A percentile compares a stretch with the other conserved stretches of the same genome.
Evolutionary conservation across 352 stramenopile genomes (phyloP).

Genomic region (Pythium utonaiense): DNA sequence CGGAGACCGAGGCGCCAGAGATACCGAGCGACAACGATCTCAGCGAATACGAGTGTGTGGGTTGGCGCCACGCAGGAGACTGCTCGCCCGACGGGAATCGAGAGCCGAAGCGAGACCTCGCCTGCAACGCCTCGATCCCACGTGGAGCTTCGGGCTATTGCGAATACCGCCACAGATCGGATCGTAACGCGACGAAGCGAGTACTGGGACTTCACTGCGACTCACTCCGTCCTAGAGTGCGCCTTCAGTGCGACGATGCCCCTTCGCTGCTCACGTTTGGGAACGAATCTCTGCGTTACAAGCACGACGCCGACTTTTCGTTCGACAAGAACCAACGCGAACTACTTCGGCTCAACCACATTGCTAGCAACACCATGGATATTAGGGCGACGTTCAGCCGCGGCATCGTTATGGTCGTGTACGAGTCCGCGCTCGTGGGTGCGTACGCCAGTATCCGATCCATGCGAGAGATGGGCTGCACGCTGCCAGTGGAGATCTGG

Average conservation of each 20-base stretch:
- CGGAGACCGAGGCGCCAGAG: too few relatives aligned
- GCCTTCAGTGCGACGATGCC: slow-evolving; percentile 8
- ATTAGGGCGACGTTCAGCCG: not conserved
- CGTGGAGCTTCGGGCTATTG: slow-evolving; percentile 18
- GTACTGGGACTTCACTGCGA: slow-evolving; percentile 21
- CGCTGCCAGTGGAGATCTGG: slow-evolving; percentile 69
- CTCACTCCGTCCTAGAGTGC: not conserved
- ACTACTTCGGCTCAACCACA: not conserved
- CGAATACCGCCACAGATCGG: slow-evolving; percentile 9
- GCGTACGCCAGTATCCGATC: slow-evolving; percentile 49
- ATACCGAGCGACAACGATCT: not conserved
- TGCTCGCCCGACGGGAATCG: slow-evolving; percentile 15
- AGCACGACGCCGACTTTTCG: not conserved
- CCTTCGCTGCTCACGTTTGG: slow-evolving; percentile 4
- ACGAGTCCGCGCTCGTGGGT: slow-evolving; percentile 33
- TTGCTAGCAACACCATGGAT: too few relatives aligned
- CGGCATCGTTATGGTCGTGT: slow-evolving; percentile 33
- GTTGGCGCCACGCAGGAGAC: slow-evolving; percentile 11
- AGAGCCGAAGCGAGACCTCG: not conserved
- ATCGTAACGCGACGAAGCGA: not conserved
- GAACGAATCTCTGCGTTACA: slow-evolving; percentile 9
- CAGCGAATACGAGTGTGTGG: slow-evolving; percentile 15
- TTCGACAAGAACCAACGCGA: slow-evolving; percentile 6
- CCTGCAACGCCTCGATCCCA: slow-evolving; percentile 1
- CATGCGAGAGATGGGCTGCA: slow-evolving; percentile 43